phyloP scores from a whole-genome alignment of 2,329 filamentous ascomycete species.

The Apiospora pterosperma region DNA sequence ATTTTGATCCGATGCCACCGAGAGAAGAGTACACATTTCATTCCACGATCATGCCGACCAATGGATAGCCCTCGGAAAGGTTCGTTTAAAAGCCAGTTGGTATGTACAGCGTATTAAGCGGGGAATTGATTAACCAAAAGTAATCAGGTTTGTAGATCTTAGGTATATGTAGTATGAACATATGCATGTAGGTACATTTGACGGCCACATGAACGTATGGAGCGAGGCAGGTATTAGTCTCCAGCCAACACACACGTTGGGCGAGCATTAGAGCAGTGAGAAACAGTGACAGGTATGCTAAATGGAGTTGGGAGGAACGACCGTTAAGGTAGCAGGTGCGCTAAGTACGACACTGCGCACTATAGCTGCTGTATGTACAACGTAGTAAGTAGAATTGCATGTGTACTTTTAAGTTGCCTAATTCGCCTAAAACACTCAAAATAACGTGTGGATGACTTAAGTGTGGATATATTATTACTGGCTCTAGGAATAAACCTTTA shows the following conservation, averaged over 20 bases:
- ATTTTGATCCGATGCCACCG: background rate
- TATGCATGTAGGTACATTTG: background rate
- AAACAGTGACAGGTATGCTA: slow-evolving; percentile 2
- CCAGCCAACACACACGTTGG: background rate
- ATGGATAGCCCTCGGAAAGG: background rate
- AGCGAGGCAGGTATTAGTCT: background rate
- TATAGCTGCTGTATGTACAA: background rate
- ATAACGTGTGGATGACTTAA: background rate
- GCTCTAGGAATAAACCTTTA: background rate
- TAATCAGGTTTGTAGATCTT: background rate
- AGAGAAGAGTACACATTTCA: background rate
- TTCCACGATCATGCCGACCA: background rate
- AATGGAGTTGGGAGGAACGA: background rate
- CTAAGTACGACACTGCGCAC: background rate
- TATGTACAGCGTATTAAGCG: background rate
- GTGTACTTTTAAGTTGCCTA: background rate
- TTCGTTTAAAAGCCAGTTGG: background rate
- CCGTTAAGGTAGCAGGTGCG: background rate
- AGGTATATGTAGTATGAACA: background rate
- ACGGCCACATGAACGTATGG: background rate
- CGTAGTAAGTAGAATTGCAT: too few species aligned
- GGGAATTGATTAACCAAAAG: background rate
- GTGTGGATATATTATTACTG: background rate
- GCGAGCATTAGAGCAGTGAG: background rate
- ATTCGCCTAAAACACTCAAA: background rate